Evolutionary conservation across 2,329 filamentous ascomycete species (phyloP).

Genomic region (Hymenoscyphus linearis): DNA sequence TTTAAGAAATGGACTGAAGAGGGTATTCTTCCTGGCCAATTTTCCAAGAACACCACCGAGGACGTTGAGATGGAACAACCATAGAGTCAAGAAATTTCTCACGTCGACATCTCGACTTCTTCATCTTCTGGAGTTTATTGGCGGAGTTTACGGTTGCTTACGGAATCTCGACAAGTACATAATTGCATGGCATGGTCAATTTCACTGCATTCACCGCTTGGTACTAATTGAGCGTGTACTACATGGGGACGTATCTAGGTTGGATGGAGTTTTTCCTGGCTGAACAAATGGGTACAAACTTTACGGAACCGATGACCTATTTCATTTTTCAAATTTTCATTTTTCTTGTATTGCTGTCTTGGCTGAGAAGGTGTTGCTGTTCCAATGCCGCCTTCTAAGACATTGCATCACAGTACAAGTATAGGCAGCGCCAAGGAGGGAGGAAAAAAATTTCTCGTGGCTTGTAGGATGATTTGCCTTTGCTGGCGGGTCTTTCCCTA

Average conservation of each 20-base stretch:
- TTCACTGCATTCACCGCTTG: background rate
- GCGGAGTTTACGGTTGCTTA: conserved; percentile 18
- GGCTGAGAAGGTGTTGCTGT: background rate
- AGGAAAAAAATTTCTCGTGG: no score
- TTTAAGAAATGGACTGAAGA: conserved; percentile 43
- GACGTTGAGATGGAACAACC: conserved; percentile 11
- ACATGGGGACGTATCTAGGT: background rate
- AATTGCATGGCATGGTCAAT: background rate
- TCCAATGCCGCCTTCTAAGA: no score
- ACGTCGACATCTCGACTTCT: background rate
- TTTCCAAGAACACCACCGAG: background rate
- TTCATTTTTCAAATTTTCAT: background rate
- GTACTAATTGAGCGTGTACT: background rate
- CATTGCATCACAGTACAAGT: no score
- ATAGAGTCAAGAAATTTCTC: background rate
- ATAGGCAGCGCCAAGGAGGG: no score
- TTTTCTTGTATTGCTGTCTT: background rate
- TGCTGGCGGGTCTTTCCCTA: no score
- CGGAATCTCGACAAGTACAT: background rate
- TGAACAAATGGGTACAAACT: background rate
- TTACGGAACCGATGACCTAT: background rate
- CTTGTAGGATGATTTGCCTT: no score
- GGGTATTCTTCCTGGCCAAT: conserved; percentile 16
- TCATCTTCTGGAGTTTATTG: background rate
- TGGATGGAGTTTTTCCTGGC: background rate